Base-by-base conservation (phyloP, 2,329 filamentous ascomycete species). In the Ilyonectria robusta region DNA sequence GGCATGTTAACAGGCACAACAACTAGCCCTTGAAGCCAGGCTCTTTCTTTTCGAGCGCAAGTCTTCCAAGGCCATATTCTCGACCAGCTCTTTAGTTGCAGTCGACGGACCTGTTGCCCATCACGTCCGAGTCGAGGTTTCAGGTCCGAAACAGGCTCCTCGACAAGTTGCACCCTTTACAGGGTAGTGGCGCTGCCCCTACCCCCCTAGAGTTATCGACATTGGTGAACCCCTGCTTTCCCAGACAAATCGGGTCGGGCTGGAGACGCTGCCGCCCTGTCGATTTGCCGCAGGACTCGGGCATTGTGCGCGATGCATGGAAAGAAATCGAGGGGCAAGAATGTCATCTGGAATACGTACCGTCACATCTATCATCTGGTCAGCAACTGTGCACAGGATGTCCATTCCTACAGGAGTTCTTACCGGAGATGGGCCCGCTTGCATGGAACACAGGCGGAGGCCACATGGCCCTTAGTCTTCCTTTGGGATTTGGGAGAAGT, bases 371-470 rank as follows among this genome's bases (percentile, higher is more conserved):
- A 69, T 37, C 40, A 46, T 44, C 6, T 47, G 15, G 67, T 76
- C 56, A 75, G 70, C 53, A 60, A 58, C 19, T 15, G 17, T n/a
- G 29, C 44, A 54, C 33, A 29, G 44, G 26, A n/a, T 47, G 21
- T 46, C 7, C 21, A 11, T 23, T 23, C 17, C 19, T 37, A 13
- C 35, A 17, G 46, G 15, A 7, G 17, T 65, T 73, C 84, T 77
- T 81, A 91, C 88, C 89, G 86, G 70, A 96, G 86, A 87, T 96
- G 93, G 42, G 93, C 93, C 79, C 90, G 91, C 79, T 95, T 95
- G 83, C 93, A 96, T 67, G 94, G 94, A 72, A 95, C 91, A 78
- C 93, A 96, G 29, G 93, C 93, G 40, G 93, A 95, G 57, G 93
- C 92, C 59, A 95, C 93, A 82, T 96, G 93, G 15, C 92, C 92